A percentile compares a stretch with the other conserved stretches of the same genome.
phyloP scores from a whole-genome alignment of 345 rosid species.

The Eucalyptus decipiens region DNA sequence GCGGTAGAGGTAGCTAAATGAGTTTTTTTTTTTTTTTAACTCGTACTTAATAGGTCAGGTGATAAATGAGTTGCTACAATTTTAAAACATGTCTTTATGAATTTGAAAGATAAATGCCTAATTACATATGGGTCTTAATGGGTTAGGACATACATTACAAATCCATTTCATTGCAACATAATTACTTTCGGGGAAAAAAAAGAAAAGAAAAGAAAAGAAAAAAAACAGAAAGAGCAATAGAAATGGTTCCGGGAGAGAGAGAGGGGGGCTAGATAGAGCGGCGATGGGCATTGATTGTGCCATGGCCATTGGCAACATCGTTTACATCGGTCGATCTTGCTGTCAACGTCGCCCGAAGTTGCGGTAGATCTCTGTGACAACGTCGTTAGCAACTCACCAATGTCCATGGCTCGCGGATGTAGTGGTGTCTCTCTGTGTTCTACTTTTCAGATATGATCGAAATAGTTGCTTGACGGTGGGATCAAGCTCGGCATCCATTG shows the following conservation, averaged over 20 bases:
- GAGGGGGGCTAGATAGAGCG: not conserved
- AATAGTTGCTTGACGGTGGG: not conserved
- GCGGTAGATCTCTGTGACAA: not conserved
- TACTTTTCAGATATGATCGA: not conserved
- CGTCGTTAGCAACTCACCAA: not conserved
- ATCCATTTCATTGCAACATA: not conserved
- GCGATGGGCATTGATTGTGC: not conserved
- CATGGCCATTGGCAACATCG: not conserved
- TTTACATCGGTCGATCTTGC: not conserved
- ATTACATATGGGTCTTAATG: not conserved
- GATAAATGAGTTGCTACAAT: not conserved
- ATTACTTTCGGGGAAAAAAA: not conserved
- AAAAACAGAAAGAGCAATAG: not conserved
- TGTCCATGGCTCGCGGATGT: not conserved
- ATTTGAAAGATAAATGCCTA: not conserved
- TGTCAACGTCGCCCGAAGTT: not conserved
- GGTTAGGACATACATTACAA: not conserved
- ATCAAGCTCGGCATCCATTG: not conserved
- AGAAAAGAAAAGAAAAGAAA: fast-evolving
- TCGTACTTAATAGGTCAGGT: not conserved
- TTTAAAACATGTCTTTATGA: not conserved
- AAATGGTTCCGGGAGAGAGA: not conserved
- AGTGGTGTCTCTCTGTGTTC: not conserved
- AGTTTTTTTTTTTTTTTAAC: not conserved
- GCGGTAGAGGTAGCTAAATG: not conserved